phyloP scores from a whole-genome alignment of 1,139 yeast species.

The Candida glucosophila region DNA sequence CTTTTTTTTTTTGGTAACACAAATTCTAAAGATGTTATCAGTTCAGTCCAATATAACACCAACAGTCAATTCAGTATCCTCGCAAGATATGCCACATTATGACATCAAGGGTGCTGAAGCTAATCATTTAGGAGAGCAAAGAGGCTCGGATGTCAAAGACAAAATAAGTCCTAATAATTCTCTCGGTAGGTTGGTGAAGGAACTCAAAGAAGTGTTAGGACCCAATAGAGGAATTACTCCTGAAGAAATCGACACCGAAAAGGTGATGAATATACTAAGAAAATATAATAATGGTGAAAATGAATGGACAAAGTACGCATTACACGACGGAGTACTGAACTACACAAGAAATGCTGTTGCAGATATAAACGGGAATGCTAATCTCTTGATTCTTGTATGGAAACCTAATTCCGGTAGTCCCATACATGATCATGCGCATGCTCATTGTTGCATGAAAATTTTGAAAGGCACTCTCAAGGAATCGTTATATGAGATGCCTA shows the following conservation, averaged over 20 bases:
- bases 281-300: constrained; percentile 36
- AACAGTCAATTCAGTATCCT: too few relatives aligned
- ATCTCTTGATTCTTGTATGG: constrained; percentile 64
- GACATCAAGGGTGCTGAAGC: too few relatives aligned
- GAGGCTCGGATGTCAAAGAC: too few relatives aligned
- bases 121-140: too few relatives aligned
- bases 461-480: constrained; percentile 54
- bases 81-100: too few relatives aligned
- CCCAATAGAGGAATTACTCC: constrained; percentile 31
- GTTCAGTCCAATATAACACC: too few relatives aligned
- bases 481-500: constrained; percentile 49
- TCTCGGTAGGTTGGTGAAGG: constrained; percentile 19
- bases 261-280: constrained; percentile 39
- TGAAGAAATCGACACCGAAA: constrained; percentile 48
- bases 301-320: constrained; percentile 58
- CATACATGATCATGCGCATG: constrained; percentile 72
- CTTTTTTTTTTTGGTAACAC: too few relatives aligned
- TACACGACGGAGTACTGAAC: constrained; percentile 41
- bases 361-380: constrained; percentile 61
- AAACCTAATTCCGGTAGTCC: constrained; percentile 58
- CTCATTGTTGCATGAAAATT: constrained; percentile 64
- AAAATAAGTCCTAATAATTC: too few relatives aligned
- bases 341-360: constrained; percentile 61
- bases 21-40: too few relatives aligned
- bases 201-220: constrained; percentile 25